Conservation (phyloP, 2,329 filamentous ascomycete genomes). For the Xylaria sp. region DNA sequence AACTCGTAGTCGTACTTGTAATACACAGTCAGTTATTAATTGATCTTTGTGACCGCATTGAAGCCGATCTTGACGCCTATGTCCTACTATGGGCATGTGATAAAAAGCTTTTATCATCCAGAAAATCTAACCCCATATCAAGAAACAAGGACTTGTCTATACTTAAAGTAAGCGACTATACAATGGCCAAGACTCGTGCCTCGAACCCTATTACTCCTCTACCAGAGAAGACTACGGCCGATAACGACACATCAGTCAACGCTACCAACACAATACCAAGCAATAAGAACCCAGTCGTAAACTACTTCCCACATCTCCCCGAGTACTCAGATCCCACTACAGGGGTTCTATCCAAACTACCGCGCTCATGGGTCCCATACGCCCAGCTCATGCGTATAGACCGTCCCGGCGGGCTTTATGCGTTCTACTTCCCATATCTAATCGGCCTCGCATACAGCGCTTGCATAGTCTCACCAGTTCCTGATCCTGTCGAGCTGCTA, state of each 20-base stretch:
- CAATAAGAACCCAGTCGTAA: not conserved
- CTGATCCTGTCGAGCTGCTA: slow-evolving; percentile 19
- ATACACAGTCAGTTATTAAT: not conserved
- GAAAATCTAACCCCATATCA: not conserved
- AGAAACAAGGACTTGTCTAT: not conserved
- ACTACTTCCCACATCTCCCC: slow-evolving; percentile 33
- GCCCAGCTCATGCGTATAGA: slow-evolving; percentile 64
- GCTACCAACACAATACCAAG: not conserved
- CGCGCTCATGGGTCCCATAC: slow-evolving; percentile 64
- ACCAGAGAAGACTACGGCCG: not conserved
- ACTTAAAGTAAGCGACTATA: not conserved
- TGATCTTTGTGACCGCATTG: not conserved
- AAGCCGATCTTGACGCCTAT: not conserved
- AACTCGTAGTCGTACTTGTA: too few species aligned
- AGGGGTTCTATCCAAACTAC: slow-evolving; percentile 56
- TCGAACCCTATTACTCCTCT: not conserved
- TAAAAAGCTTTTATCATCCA: not conserved
- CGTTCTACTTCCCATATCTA: slow-evolving; percentile 62
- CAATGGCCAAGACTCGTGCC: not conserved
- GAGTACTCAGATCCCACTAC: slow-evolving; percentile 57
- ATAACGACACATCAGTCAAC: not conserved
- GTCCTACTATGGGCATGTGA: not conserved
- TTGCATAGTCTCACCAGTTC: slow-evolving; percentile 47
- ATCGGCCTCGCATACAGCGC: slow-evolving; percentile 59
- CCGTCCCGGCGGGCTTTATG: slow-evolving; percentile 62